A percentile compares a stretch with the other conserved stretches of the same genome.
phyloP scores from a whole-genome alignment of 2,329 filamentous ascomycete genomes.

The Thielaviopsis populi region DNA sequence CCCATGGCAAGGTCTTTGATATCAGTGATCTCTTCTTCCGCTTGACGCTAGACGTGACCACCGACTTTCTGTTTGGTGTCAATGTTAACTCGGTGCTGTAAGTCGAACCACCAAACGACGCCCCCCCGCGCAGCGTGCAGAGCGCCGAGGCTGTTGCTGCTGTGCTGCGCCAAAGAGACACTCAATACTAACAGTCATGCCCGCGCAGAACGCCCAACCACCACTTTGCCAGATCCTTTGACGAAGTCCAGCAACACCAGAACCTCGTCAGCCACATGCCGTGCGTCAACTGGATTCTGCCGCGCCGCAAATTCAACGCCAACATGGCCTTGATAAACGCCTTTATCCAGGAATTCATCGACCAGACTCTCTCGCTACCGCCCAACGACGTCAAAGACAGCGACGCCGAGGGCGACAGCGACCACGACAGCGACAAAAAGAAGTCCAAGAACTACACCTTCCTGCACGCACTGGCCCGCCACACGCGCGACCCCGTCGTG shows the following conservation, averaged over 20 bases:
- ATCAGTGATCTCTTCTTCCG: constrained; percentile 67
- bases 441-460: constrained; percentile 54
- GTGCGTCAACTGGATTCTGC: constrained; percentile 46
- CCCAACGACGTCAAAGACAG: constrained; percentile 38
- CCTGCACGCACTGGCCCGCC: constrained; percentile 67
- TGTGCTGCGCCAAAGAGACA: constrained; percentile 10
- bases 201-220: constrained; percentile 38
- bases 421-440: neutral
- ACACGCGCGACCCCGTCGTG: constrained; percentile 56
- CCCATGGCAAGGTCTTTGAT: constrained; percentile 37
- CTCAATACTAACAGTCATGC: neutral
- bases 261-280: constrained; percentile 50
- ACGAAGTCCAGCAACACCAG: constrained; percentile 62
- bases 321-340: constrained; percentile 54
- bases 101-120: neutral
- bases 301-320: constrained; percentile 46
- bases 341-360: constrained; percentile 67
- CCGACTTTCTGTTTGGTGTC: constrained; percentile 66
- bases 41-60: constrained; percentile 73
- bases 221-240: constrained; percentile 68
- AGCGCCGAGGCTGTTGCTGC: no score
- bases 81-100: constrained; percentile 12
- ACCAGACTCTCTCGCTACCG: constrained; percentile 52
- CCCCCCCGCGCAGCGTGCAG: neutral
- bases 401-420: neutral